Percentiles rank a stretch among this genome's conserved stretches.
Evolutionary conservation across 2,329 filamentous ascomycete genomes (phyloP).

Genomic region (Graphilbum ipis-grandicollis): DNA sequence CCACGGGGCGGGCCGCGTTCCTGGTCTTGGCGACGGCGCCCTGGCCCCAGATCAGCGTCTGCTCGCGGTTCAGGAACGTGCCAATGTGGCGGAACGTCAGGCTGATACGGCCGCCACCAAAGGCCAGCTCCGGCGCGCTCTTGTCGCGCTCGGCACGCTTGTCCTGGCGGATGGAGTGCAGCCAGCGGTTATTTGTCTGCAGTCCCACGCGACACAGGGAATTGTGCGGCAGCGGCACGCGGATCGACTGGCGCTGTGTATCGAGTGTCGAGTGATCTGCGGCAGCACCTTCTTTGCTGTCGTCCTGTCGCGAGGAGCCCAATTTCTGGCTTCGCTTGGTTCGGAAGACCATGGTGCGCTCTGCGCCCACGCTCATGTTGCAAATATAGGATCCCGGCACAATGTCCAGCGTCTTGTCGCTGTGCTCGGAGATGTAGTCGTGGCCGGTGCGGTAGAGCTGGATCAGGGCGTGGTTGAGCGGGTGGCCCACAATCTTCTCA

Average conservation of each 20-base stretch:
- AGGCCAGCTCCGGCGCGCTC: constrained; percentile 50
- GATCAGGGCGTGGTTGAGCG: constrained; percentile 80
- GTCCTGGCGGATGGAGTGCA: constrained; percentile 84
- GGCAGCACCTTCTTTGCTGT: neutral
- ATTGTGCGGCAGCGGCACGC: constrained; percentile 67
- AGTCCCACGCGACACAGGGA: constrained; percentile 74
- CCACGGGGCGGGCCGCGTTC: constrained; percentile 39
- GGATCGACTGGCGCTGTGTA: constrained; percentile 36
- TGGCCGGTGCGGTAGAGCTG: constrained; percentile 80
- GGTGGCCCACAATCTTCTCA: constrained; percentile 58
- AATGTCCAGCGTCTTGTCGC: constrained; percentile 92
- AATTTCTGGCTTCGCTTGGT: constrained; percentile 53
- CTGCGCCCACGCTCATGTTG: constrained; percentile 84
- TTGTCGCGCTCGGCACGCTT: constrained; percentile 57
- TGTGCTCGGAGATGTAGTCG: constrained; percentile 92
- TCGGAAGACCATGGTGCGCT: constrained; percentile 76
- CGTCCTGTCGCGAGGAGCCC: constrained; percentile 14
- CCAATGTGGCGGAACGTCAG: constrained; percentile 82
- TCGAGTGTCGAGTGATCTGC: constrained; percentile 7
- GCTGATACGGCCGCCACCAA: constrained; percentile 63
- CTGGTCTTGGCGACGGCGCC: constrained; percentile 57
- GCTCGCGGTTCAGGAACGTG: constrained; percentile 57
- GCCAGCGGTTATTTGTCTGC: constrained; percentile 67
- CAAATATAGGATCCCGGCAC: constrained; percentile 65
- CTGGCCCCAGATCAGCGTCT: constrained; percentile 71